These are phyloP conservation scores for Blastocystis sp. DNA, from an alignment of 352 stramenopile species.

Conservation along the genomic window DNA sequence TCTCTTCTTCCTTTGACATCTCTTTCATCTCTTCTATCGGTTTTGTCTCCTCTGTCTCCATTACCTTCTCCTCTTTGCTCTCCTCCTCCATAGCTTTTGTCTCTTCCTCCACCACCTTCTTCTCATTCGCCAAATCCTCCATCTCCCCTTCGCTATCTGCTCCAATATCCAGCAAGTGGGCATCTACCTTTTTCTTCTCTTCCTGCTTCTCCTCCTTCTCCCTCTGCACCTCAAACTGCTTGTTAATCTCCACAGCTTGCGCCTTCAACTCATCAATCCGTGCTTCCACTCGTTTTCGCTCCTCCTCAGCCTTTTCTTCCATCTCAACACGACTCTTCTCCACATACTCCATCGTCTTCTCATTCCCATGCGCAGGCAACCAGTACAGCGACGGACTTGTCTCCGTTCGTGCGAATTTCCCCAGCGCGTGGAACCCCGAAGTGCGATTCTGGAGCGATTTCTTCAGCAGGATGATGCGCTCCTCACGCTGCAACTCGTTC, in stretches of 20 bases:
- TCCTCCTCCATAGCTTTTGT: neutral
- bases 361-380: neutral
- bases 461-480: neutral
- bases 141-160: neutral
- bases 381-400: neutral
- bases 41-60: neutral
- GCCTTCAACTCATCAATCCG: neutral
- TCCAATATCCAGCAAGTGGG: neutral
- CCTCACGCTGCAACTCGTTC: conserved; percentile 44
- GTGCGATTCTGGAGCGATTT: conserved; percentile 9
- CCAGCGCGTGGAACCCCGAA: neutral
- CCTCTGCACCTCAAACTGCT: neutral
- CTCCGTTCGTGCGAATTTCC: neutral
- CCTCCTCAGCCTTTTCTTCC: neutral
- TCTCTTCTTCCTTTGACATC: neutral
- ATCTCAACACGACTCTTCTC: neutral
- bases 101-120: neutral
- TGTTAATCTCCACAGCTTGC: neutral
- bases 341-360: neutral
- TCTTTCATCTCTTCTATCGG: neutral
- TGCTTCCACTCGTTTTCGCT: neutral
- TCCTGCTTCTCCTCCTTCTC: neutral
- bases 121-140: neutral
- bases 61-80: neutral
- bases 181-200: neutral